Evolutionary conservation across 2,329 filamentous ascomycete species (phyloP).

Genomic region (Stagonosporopsis tanaceti): DNA sequence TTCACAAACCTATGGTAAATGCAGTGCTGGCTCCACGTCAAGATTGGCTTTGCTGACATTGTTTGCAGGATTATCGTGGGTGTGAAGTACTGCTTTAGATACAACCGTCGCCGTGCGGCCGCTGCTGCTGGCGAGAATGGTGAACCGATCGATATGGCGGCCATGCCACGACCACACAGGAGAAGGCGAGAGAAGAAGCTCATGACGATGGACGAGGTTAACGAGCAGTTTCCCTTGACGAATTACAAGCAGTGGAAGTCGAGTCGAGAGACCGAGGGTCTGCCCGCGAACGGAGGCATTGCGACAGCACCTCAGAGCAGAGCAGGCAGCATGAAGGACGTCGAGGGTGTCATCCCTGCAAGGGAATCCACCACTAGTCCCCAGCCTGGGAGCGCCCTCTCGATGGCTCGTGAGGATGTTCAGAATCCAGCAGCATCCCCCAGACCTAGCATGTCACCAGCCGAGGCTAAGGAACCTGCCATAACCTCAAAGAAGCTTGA

Average conservation of each 20-base stretch:
- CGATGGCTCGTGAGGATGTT: slow-evolving; percentile 55
- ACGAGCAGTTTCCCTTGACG: slow-evolving; percentile 91
- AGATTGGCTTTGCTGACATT: slow-evolving; percentile 32
- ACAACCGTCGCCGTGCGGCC: slow-evolving; percentile 91
- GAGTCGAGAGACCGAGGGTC: slow-evolving; percentile 79
- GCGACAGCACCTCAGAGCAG: slow-evolving; percentile 73
- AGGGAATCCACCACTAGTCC: slow-evolving; percentile 44
- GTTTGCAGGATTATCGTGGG: slow-evolving; percentile 91
- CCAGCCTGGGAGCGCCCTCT: slow-evolving; percentile 49
- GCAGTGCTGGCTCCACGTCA: not conserved
- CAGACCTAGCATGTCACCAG: slow-evolving; percentile 31
- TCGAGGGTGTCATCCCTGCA: slow-evolving; percentile 55
- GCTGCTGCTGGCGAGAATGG: slow-evolving; percentile 75
- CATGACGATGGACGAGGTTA: slow-evolving; percentile 99
- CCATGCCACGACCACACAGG: slow-evolving; percentile 85
- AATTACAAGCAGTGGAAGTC: slow-evolving; percentile 98
- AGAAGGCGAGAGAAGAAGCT: slow-evolving; percentile 95
- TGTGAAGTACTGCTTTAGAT: slow-evolving; percentile 98
- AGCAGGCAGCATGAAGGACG: slow-evolving; percentile 75
- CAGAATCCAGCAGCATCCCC: slow-evolving; percentile 24
- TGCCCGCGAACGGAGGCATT: slow-evolving; percentile 85
- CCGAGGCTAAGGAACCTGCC: slow-evolving; percentile 32
- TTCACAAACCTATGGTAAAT: slow-evolving; percentile 98
- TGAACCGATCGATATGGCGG: slow-evolving; percentile 86
- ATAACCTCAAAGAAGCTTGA: slow-evolving; percentile 26